phyloP scores from a whole-genome alignment of 805 yeast genomes.

The Nakazawaea anatomiae region DNA sequence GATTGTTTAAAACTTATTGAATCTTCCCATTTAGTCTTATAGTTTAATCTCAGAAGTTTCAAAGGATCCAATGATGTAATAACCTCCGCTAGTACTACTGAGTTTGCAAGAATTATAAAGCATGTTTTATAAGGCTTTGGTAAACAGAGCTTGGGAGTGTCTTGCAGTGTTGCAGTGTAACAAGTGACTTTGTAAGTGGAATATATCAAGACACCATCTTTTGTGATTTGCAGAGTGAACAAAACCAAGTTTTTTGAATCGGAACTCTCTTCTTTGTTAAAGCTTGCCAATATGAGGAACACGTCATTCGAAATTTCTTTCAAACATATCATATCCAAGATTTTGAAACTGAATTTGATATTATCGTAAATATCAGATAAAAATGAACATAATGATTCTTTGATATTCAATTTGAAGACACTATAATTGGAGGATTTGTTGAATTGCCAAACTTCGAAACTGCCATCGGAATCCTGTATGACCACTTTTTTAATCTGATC shows the following conservation, averaged over 20 bases:
- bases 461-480: constrained; percentile 41
- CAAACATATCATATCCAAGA: constrained; percentile 59
- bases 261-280: constrained; percentile 23
- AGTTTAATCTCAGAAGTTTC: constrained; percentile 18
- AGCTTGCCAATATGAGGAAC: constrained; percentile 45
- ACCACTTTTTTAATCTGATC: constrained; percentile 32
- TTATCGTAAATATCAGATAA: constrained; percentile 39
- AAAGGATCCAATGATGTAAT: constrained; percentile 31
- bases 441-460: constrained; percentile 27
- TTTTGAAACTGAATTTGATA: constrained; percentile 40
- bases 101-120: constrained; percentile 50
- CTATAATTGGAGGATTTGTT: constrained; percentile 22
- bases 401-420: constrained; percentile 22
- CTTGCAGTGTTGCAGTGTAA: constrained; percentile 23
- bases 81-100: constrained; percentile 63
- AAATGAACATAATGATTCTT: constrained; percentile 11
- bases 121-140: constrained; percentile 46
- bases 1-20: constrained; percentile 49
- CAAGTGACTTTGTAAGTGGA: constrained; percentile 65
- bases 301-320: constrained; percentile 29
- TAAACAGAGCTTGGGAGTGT: constrained; percentile 43
- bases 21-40: constrained; percentile 74
- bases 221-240: constrained; percentile 46
- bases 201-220: constrained; percentile 45
- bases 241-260: constrained; percentile 36